Conservation (phyloP, 1,284 basidiomycete species). For the Austroboletus rostrupii region DNA sequence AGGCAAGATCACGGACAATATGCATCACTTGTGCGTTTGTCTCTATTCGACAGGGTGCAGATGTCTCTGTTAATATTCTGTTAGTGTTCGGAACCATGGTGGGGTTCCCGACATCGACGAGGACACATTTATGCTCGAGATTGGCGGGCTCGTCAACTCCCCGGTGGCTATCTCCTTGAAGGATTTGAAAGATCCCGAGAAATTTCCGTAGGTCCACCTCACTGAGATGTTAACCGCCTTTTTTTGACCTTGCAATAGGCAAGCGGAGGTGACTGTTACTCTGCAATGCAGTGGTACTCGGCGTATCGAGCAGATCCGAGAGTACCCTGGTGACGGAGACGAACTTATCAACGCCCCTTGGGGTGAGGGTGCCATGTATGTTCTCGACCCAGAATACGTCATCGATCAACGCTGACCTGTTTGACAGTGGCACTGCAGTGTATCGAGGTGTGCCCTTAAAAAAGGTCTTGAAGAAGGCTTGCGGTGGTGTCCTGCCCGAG, state of each 20-base stretch:
- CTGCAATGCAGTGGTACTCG: constrained; percentile 54
- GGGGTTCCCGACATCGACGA: constrained; percentile 18
- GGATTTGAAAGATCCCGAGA: constrained; percentile 15
- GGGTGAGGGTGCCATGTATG: constrained; percentile 55
- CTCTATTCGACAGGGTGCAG: not conserved
- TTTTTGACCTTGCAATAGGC: constrained; percentile 27
- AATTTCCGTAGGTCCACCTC: constrained; percentile 11
- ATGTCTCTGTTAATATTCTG: not conserved
- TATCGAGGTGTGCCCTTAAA: constrained; percentile 51
- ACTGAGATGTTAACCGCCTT: not conserved
- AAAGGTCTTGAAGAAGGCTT: constrained; percentile 51
- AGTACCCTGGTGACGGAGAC: constrained; percentile 57
- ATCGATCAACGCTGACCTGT: not conserved
- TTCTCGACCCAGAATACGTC: not conserved
- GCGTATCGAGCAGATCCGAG: constrained; percentile 49
- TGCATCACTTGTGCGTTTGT: constrained; percentile 13
- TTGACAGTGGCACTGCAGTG: constrained; percentile 38
- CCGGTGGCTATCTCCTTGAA: constrained; percentile 13
- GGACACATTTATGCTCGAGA: constrained; percentile 12
- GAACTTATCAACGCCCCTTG: constrained; percentile 54
- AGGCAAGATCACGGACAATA: constrained; percentile 17
- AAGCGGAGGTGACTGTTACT: constrained; percentile 48
- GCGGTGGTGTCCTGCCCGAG: constrained; percentile 47
- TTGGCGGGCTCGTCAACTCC: constrained; percentile 12
- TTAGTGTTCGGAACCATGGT: constrained; percentile 15